Base-by-base conservation (phyloP, 2,329 filamentous ascomycete genomes). In the Fusarium luffae region DNA sequence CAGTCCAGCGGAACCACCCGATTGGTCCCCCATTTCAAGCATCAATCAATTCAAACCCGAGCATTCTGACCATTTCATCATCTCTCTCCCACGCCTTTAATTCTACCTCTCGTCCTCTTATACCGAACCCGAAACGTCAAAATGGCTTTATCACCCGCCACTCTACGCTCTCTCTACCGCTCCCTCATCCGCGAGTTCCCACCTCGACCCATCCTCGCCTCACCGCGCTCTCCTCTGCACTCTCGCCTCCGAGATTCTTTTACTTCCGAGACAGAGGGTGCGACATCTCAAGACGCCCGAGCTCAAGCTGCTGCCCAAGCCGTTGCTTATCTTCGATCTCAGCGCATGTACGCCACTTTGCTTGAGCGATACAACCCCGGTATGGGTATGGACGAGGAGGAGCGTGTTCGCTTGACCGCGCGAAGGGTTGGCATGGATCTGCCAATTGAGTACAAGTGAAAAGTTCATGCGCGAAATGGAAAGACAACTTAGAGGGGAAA, bases 291-390 rank as follows among this genome's bases (percentile, higher is more conserved):
- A 28, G 65, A 58, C 77, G 19, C 69, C 71, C 47, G 66, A 64
- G 56, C 78, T 76, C 70, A 75, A 70, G 74, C 75, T 66, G 91
- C 89, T n/a, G 89, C 93, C 69, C 93, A 98, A 79, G 89, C 93
- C 71, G 81, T 94, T 27, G 86, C 89, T 60, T 98, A 97, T 78
- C 85, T 96, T 21, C 88, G 89, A 73, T 91, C 94, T n/a, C 96
- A 99, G 83, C 86, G 94, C 54, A 88, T 88, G 77, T 98, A 98
- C 79, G 87, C 89, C 27, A 90, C 89, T 18, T 82, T 98, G 44
- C 79, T 98, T 40, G 94, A 98, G 81, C 87, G 94, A 74, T 98
- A 99, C 82, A 98, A 98, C 79, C 94, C 94, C 0, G 94, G 94
- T 19, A 93, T 97, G 89, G 88, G 89, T 71, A 93, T 97, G 91